Evolutionary conservation across 176 grass and related monocot species (phyloP), one percentile per base, ranked within the genome.

Genomic region (Oryza nivara): DNA sequence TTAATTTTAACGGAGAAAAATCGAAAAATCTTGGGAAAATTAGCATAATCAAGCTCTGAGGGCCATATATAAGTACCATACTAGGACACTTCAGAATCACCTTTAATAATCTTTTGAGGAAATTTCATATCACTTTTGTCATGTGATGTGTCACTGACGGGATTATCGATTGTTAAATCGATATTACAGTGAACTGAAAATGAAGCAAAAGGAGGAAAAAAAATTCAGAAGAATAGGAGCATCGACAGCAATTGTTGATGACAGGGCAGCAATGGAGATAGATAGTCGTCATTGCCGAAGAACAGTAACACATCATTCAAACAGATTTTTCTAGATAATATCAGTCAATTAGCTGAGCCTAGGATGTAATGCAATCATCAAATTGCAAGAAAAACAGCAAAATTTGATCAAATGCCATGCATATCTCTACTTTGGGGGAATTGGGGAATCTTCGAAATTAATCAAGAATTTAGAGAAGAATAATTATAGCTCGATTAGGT

Each of bases 61-160:
- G 43, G 17, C 19, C 61, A 35, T 19, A 30, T 38, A 38, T 38
- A 38, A 38, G 40, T 67, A 61, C 71, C 44, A 48, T 72, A 26
- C 32, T 72, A 72, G 11, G 52, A 75, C 60, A 88, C 36, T 80
- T 68, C 75, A 74, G 1, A 58, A 84, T 74, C 60, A 74, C 75
- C 61, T 72, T 78, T 67, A 84, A 25, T 63, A 23, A 65, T 74
- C 17, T 77, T 81, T 22, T 54, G 8, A 69, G 36, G 82, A 89
- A 68, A 81, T 85, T 81, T 73, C 46, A 34, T 45, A 35, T 86
- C 79, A 85, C n/a, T 35, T 85, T 71, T 81, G 12, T 9, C 67
- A 15, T 65, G 25, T 44, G 67, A 82, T 76, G 74, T 61, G 74
- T 61, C 40, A 67, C 56, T n/a, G 30, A 78, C 36, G 73, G 9